Conservation (phyloP, 129 eudicot species). For the Sambucus nigra region DNA sequence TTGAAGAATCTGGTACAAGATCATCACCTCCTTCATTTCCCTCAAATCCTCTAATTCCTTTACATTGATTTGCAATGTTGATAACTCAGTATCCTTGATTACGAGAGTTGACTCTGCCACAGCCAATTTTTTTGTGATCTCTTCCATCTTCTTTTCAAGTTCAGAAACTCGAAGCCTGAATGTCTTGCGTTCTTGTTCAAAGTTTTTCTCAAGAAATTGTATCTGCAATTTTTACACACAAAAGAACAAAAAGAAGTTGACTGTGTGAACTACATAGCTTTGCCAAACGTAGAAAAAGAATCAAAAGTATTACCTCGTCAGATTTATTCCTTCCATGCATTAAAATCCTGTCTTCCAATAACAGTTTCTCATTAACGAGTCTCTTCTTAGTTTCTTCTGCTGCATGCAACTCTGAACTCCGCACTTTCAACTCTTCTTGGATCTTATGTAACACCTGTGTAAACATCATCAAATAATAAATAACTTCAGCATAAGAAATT, state of each 20-base stretch:
- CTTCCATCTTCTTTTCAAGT: conserved; percentile 71
- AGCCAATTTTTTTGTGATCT: conserved; percentile 33
- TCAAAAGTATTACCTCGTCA: conserved; percentile 44
- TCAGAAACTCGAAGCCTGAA: conserved; percentile 47
- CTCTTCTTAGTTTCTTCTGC: conserved; percentile 75
- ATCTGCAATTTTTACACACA: conserved; percentile 30
- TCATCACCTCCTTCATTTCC: conserved; percentile 91
- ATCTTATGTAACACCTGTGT: conserved; percentile 59
- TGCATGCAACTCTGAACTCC: conserved; percentile 66
- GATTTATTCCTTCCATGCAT: conserved; percentile 57
- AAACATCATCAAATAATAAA: conserved; percentile 1
- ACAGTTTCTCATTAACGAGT: conserved; percentile 53
- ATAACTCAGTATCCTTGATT: conserved; percentile 51
- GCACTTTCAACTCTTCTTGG: conserved; percentile 76
- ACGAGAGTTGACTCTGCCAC: conserved; percentile 51
- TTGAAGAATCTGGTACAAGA: background rate
- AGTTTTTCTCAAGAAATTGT: conserved; percentile 38
- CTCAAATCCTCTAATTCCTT: conserved; percentile 84
- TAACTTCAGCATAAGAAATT: background rate
- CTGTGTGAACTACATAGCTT: background rate
- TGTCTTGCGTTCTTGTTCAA: conserved; percentile 57
- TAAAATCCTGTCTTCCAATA: conserved; percentile 64
- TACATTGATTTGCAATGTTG: conserved; percentile 50
- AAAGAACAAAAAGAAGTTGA: conserved; percentile 1
- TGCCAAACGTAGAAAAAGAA: conserved; percentile 1